phyloP scores from a whole-genome alignment of 208 protist genomes.

The Trichomonas tenax region DNA sequence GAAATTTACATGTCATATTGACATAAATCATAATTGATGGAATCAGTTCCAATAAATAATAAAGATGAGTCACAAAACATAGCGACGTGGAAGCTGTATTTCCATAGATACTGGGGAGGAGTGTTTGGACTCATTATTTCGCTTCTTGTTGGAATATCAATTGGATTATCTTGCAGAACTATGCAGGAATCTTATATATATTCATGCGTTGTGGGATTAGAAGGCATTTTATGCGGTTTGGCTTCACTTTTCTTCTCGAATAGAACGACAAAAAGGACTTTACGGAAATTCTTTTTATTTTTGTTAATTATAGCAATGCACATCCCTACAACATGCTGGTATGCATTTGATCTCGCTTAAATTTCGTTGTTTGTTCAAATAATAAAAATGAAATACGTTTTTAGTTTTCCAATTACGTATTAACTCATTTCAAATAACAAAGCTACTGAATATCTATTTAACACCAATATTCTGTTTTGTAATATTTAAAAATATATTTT shows the following conservation, averaged over 20 bases:
- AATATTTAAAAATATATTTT: too few relatives aligned
- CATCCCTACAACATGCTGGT: background rate
- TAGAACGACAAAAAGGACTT: background rate
- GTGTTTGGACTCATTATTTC: background rate
- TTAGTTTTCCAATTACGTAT: too few relatives aligned
- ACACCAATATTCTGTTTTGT: too few relatives aligned
- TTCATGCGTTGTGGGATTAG: background rate
- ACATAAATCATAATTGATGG: too few relatives aligned
- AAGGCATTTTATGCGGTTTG: background rate
- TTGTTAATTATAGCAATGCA: background rate
- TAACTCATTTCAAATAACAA: too few relatives aligned
- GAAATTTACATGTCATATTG: too few relatives aligned
- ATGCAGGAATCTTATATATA: background rate
- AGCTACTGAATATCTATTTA: too few relatives aligned
- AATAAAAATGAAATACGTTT: too few relatives aligned
- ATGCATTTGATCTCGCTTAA: background rate
- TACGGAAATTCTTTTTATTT: background rate
- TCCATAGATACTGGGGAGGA: background rate
- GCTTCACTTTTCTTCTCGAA: background rate
- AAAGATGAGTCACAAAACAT: background rate
- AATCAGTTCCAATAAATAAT: background rate
- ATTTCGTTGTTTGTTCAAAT: too few relatives aligned
- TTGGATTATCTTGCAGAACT: background rate
- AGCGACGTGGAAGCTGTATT: background rate
- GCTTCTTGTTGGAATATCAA: background rate